phyloP scores from a whole-genome alignment of 176 grass and related monocot species.

The Carex kokanica region DNA sequence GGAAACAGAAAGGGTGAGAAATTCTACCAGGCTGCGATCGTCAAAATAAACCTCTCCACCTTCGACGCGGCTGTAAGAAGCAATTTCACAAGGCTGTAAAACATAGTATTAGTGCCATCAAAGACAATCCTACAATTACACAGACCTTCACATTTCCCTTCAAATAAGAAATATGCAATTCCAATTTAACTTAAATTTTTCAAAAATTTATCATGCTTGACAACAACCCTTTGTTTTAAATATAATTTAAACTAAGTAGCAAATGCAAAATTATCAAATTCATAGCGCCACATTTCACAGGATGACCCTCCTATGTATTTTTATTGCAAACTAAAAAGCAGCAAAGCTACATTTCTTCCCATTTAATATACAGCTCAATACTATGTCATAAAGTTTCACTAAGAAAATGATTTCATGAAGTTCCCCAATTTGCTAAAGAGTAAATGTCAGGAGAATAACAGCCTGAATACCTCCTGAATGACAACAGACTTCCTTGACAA shows the following conservation, averaged over 20 bases:
- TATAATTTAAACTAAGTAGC: neutral
- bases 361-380: neutral
- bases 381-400: neutral
- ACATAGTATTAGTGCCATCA: conserved; percentile 14
- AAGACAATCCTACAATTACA: neutral
- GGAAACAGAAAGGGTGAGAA: neutral
- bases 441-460: conserved; percentile 17
- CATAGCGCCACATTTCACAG: neutral
- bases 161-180: neutral
- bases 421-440: conserved; percentile 20
- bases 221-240: neutral
- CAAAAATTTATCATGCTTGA: neutral
- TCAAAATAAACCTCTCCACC: conserved; percentile 84
- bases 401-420: neutral
- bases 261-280: neutral
- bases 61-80: conserved; percentile 78
- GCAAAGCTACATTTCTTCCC: neutral
- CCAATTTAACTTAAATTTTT: neutral
- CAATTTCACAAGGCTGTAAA: conserved; percentile 88
- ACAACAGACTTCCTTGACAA: conserved; percentile 84
- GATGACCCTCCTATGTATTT: neutral
- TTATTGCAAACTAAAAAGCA: conserved; percentile 5
- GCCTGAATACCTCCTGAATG: conserved; percentile 71
- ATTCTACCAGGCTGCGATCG: conserved; percentile 85
- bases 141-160: neutral